These are phyloP conservation scores for Dentiscutata heterogama DNA, from an alignment of 371 early-diverging fungal species.

Conservation along the genomic window DNA sequence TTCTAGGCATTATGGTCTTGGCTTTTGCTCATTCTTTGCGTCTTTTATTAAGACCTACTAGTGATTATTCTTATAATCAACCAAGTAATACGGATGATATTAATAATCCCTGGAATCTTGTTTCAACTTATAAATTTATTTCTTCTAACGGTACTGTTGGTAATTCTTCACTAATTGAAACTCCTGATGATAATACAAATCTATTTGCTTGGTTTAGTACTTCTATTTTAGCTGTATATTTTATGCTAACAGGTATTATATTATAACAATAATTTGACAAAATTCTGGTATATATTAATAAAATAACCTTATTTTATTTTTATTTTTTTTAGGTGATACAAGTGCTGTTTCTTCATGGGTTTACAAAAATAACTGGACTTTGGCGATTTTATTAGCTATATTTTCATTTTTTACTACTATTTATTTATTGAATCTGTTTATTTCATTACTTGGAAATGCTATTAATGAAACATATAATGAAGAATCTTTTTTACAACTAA, in stretches of 20 bases:
- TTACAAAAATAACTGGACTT: neutral
- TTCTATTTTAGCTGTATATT: neutral
- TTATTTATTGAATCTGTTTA: conserved; percentile 31
- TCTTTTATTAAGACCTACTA: neutral
- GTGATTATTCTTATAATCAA: neutral
- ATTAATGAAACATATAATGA: conserved; percentile 3
- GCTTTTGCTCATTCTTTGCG: neutral
- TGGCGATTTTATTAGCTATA: neutral
- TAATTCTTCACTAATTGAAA: neutral
- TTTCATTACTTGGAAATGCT: conserved; percentile 4
- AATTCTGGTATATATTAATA: too few relatives aligned
- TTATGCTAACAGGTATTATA: neutral
- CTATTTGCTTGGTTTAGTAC: neutral
- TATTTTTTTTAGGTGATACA: neutral
- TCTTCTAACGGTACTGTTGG: neutral
- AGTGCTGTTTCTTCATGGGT: neutral
- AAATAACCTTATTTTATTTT: neutral
- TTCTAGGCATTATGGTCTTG: neutral
- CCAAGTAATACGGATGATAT: neutral
- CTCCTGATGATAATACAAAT: neutral
- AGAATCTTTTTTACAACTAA: neutral
- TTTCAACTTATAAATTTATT: neutral
- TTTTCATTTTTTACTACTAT: conserved; percentile 18
- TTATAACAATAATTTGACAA: too few relatives aligned
- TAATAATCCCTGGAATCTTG: conserved; percentile 32